Percentiles rank a stretch among this genome's conserved stretches.
Conservation (phyloP, 2,329 filamentous ascomycete genomes). For the Claviceps sp. region DNA sequence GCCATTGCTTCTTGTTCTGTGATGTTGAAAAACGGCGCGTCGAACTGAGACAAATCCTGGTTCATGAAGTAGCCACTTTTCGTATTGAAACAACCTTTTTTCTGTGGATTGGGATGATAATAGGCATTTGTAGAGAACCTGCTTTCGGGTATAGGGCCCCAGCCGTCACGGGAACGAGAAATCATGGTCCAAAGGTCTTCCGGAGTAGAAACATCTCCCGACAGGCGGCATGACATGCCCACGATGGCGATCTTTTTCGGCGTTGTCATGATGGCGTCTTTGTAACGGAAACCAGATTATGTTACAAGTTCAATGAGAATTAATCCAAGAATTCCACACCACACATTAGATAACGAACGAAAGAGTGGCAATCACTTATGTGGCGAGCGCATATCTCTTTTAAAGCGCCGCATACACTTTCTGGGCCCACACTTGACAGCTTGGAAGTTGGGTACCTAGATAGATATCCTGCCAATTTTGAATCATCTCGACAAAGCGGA, state of each 20-base stretch:
- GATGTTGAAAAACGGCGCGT: conserved; percentile 38
- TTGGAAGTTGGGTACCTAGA: too few relatives aligned
- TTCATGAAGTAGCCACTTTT: conserved; percentile 28
- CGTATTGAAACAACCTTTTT: conserved; percentile 23
- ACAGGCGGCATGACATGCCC: conserved; percentile 12
- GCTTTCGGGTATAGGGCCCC: not conserved
- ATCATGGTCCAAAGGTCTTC: conserved; percentile 10
- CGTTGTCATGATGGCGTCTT: conserved; percentile 1
- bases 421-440: not conserved
- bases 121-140: conserved; percentile 14
- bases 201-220: conserved; percentile 8
- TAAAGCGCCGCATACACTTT: not conserved
- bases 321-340: too few relatives aligned
- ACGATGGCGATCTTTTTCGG: conserved; percentile 10
- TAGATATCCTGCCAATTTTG: too few relatives aligned
- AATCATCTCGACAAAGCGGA: not conserved
- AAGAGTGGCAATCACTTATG: not conserved
- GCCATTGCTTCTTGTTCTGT: conserved; percentile 35
- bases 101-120: conserved; percentile 28
- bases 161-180: conserved; percentile 3
- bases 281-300: not conserved
- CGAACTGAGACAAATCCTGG: conserved; percentile 33
- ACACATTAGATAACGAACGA: not conserved
- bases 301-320: not conserved
- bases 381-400: not conserved